Evolutionary conservation across 768 basidiomycete species (phyloP), one percentile per base, ranked within the genome.

Genomic region (Termitomyces sp.): DNA sequence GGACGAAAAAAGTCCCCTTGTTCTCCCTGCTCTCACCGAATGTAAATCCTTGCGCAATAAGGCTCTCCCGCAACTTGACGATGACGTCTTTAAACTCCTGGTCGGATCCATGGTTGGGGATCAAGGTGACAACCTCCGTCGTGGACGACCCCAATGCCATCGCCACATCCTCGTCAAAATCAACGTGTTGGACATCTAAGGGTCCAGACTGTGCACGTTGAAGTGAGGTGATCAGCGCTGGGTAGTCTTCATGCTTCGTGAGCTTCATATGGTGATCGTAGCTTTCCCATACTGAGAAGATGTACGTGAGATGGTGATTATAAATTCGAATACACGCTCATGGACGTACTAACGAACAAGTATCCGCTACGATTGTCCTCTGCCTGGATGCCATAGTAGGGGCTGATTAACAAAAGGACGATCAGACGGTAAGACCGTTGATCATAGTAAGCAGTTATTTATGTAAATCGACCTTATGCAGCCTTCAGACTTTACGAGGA

Each of bases 11-110:
- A 10, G 31, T 52, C 12, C 47, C 56, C 32, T 55, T 55, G 7
- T 50, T 54, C 36, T 57, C 59, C 41, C 31, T 55, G 32, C 55
- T 57, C 46, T 52, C 50, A 10, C 59, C 59, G 9, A 40, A n/a
- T n/a, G n/a, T n/a, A n/a, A n/a, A n/a, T n/a, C n/a, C n/a, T n/a
- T n/a, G 7, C 16, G 40, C 16, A 5, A 35, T 5, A n/a, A 60
- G 13, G 4, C 23, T 22, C 18, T 44, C 39, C 5, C 40, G 15
- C n/a, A 57, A 33, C 25, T 44, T 22, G 13, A 7, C 39, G 18
- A 49, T 0, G 7, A 23, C 18, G 12, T 22, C 25, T 22, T 29
- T 10, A 12, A 39, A 3, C 6, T 57, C 41, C 20, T 23, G 12
- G 25, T 43, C 38, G 7, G 22, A 38, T 3, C 16, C 54, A 15